phyloP scores from a whole-genome alignment of 2,329 filamentous ascomycete species.

The Colletotrichum brevisporum region DNA sequence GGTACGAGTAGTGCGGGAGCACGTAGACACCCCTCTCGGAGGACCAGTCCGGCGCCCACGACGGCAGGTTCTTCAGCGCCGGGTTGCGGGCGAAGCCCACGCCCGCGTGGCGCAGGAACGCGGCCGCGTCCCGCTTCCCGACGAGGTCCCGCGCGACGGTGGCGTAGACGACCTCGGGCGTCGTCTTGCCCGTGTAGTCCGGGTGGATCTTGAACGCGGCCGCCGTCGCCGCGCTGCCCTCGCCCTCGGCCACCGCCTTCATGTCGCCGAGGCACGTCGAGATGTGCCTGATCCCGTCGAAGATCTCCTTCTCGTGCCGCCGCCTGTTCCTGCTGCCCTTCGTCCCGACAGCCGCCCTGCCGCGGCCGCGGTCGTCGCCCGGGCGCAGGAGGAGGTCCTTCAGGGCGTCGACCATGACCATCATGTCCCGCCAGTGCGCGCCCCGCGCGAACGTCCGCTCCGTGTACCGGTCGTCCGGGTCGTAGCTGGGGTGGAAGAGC shows the following conservation, averaged over 20 bases:
- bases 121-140: neutral
- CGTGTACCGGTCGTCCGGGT: neutral
- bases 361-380: too few species aligned
- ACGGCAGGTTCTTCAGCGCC: neutral
- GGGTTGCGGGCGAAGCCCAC: neutral
- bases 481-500: neutral
- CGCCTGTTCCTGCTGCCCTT: too few species aligned
- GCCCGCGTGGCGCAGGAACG: constrained; percentile 6
- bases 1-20: neutral
- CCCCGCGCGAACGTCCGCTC: neutral
- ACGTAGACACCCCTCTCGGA: neutral
- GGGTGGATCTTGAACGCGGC: neutral
- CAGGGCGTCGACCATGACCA: too few species aligned
- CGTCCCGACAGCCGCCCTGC: too few species aligned
- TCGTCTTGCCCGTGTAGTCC: constrained; percentile 1
- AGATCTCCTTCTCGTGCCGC: too few species aligned
- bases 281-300: neutral
- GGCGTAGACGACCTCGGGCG: constrained; percentile 7
- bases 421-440: neutral
- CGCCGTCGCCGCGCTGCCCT: neutral
- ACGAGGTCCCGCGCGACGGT: neutral
- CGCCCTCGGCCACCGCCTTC: neutral
- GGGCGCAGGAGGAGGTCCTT: too few species aligned
- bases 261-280: neutral
- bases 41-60: constrained; percentile 13